phyloP scores from a whole-genome alignment of 352 stramenopile species.

The Peronosclerospora sorghi region DNA sequence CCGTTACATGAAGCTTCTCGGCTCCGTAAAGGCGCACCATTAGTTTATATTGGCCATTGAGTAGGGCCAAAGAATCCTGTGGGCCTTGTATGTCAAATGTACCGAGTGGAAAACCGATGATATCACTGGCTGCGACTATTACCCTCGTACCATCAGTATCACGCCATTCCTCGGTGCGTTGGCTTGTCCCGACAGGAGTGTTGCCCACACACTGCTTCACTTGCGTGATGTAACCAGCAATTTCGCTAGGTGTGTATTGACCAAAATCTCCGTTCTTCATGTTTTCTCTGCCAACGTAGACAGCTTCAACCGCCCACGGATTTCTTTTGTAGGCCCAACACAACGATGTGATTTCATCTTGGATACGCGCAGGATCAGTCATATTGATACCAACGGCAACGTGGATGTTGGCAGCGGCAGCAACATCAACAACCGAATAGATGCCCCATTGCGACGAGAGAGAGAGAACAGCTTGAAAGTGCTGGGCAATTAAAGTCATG shows the following conservation, averaged over 20 bases:
- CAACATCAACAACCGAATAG: slow-evolving; percentile 28
- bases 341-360: slow-evolving; percentile 43
- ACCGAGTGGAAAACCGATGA: slow-evolving; percentile 32
- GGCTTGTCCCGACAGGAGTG: slow-evolving; percentile 47
- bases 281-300: slow-evolving; percentile 72
- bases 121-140: slow-evolving; percentile 21
- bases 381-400: slow-evolving; percentile 59
- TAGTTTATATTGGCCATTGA: slow-evolving; percentile 35
- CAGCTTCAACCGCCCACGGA: slow-evolving; percentile 32
- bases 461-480: too few species aligned
- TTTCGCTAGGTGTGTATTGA: slow-evolving; percentile 19
- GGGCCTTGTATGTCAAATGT: slow-evolving; percentile 28
- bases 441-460: too few species aligned
- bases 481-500: too few species aligned
- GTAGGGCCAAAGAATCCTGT: slow-evolving; percentile 30
- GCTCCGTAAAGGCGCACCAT: slow-evolving; percentile 27
- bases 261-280: slow-evolving; percentile 37
- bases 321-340: slow-evolving; percentile 33
- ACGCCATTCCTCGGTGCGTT: slow-evolving; percentile 57
- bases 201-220: too few species aligned
- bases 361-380: slow-evolving; percentile 25
- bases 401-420: slow-evolving; percentile 35
- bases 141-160: slow-evolving; percentile 10
- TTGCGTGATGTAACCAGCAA: slow-evolving; percentile 33
- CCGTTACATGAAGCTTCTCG: slow-evolving; percentile 32